Conservation (phyloP, 1,139 yeast species). For the Saccharomycopsis crataegensis region DNA sequence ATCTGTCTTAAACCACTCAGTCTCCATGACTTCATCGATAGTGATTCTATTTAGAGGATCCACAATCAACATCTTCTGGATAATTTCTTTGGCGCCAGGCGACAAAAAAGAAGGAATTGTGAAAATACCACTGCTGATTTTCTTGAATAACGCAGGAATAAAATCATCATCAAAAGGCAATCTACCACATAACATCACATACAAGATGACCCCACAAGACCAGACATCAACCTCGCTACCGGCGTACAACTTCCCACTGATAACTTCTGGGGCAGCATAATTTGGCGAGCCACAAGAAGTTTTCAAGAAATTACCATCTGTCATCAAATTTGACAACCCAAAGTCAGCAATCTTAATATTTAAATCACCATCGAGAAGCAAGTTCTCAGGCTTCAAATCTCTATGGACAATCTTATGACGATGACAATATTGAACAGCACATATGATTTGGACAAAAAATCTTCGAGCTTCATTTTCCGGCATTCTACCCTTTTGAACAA, state of each 20-base stretch:
- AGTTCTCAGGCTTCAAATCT: constrained; percentile 91
- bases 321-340: constrained; percentile 93
- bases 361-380: constrained; percentile 80
- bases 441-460: constrained; percentile 93
- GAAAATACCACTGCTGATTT: constrained; percentile 91
- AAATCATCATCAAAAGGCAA: constrained; percentile 97
- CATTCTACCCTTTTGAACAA: constrained; percentile 93
- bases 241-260: constrained; percentile 91
- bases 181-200: constrained; percentile 95
- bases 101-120: constrained; percentile 86
- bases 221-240: constrained; percentile 99
- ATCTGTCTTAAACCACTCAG: constrained; percentile 87
- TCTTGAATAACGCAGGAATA: constrained; percentile 91
- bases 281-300: constrained; percentile 97
- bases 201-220: constrained; percentile 95
- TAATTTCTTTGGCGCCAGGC: constrained; percentile 77
- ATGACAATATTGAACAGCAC: constrained; percentile 97
- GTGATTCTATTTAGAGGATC: constrained; percentile 95
- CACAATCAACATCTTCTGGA: constrained; percentile 92
- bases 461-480: constrained; percentile 90
- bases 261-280: constrained; percentile 98
- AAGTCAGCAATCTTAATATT: constrained; percentile 97
- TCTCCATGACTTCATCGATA: constrained; percentile 89
- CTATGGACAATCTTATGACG: constrained; percentile 96
- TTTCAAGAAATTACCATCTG: constrained; percentile 93